phyloP scores from a whole-genome alignment of 1,284 basidiomycete species.

The Thelephora terrestris region DNA sequence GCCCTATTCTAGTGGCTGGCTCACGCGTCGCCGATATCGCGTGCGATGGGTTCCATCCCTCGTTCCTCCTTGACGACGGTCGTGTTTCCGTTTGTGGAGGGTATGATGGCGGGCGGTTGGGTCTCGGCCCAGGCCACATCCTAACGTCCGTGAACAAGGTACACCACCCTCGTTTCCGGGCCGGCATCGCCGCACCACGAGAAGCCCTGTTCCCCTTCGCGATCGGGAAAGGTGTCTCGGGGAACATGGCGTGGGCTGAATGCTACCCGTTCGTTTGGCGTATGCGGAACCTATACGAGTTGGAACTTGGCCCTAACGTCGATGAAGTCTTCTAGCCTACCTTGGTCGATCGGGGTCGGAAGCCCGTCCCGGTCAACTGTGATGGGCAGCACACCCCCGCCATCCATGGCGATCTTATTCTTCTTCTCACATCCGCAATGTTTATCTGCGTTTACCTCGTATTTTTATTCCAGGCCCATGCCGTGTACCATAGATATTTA shows the following conservation, averaged over 20 bases:
- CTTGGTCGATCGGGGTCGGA: conserved; percentile 55
- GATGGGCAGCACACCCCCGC: conserved; percentile 63
- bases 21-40: conserved; percentile 62
- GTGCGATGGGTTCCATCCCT: conserved; percentile 78
- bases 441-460: no score
- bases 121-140: conserved; percentile 48
- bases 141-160: conserved; percentile 34
- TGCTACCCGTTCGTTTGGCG: conserved; percentile 81
- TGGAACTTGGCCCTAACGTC: conserved; percentile 45
- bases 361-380: conserved; percentile 47
- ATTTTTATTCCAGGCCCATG: no score
- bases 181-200: conserved; percentile 47
- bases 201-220: conserved; percentile 57
- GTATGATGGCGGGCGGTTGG: conserved; percentile 70
- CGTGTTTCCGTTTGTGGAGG: conserved; percentile 79
- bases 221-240: conserved; percentile 47
- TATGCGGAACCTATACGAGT: conserved; percentile 63
- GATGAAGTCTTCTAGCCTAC: conserved; percentile 46
- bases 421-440: no score
- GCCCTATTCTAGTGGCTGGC: conserved; percentile 45
- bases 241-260: conserved; percentile 71
- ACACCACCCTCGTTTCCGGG: conserved; percentile 33
- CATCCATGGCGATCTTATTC: conserved; percentile 46
- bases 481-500: no score
- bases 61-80: conserved; percentile 78